Conservation (phyloP, 768 basidiomycete genomes). For the Gyrodon lividus region DNA sequence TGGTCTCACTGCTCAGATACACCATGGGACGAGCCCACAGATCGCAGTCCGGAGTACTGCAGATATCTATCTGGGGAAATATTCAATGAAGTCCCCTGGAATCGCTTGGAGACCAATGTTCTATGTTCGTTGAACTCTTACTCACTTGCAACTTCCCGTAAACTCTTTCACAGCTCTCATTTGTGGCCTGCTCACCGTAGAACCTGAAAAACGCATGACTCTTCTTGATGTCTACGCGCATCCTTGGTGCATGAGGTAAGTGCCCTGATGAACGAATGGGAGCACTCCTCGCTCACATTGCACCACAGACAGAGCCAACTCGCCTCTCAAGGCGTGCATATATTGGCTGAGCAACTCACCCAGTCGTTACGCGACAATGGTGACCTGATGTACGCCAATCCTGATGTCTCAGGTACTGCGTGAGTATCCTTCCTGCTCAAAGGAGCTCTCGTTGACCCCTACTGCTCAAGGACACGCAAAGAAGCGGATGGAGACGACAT, state of each 20-base stretch:
- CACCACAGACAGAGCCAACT: slow-evolving; percentile 65
- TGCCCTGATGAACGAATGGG: background rate
- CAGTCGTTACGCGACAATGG: slow-evolving; percentile 65
- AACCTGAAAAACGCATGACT: slow-evolving; percentile 66
- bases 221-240: slow-evolving; percentile 57
- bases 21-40: slow-evolving; percentile 95
- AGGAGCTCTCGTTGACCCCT: background rate
- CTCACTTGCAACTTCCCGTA: background rate
- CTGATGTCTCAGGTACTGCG: slow-evolving; percentile 40
- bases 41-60: slow-evolving; percentile 73
- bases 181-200: slow-evolving; percentile 68
- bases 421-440: slow-evolving; percentile 20
- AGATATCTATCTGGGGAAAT: slow-evolving; percentile 74
- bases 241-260: slow-evolving; percentile 74
- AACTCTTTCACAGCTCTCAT: slow-evolving; percentile 58
- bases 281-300: background rate
- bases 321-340: slow-evolving; percentile 45
- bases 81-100: slow-evolving; percentile 79
- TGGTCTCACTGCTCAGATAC: slow-evolving; percentile 59
- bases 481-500: slow-evolving; percentile 59
- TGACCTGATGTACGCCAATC: slow-evolving; percentile 71
- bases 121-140: slow-evolving; percentile 52
- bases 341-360: slow-evolving; percentile 70
- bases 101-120: slow-evolving; percentile 51
- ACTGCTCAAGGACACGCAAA: slow-evolving; percentile 17